phyloP scores from a whole-genome alignment of 2,329 filamentous ascomycete genomes.

The Corinectria fuckeliana region DNA sequence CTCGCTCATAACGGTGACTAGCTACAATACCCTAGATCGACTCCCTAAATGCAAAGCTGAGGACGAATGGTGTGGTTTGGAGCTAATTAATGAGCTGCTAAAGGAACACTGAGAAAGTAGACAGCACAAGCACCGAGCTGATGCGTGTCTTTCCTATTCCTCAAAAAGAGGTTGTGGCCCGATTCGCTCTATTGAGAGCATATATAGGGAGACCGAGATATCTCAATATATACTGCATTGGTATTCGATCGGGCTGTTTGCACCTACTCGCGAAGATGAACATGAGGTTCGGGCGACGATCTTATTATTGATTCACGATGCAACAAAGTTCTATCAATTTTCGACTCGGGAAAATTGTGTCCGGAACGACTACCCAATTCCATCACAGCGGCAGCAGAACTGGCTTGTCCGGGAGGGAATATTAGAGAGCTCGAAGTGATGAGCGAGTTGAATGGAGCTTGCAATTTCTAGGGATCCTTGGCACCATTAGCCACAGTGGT shows the following conservation, averaged over 20 bases:
- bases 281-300: neutral
- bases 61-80: neutral
- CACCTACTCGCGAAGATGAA: neutral
- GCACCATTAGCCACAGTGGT: conserved; percentile 8
- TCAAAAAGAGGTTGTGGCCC: neutral
- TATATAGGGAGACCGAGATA: neutral
- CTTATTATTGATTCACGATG: neutral
- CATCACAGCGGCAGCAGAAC: neutral
- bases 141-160: neutral
- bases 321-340: conserved; percentile 9
- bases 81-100: neutral
- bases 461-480: no score
- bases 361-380: conserved; percentile 2
- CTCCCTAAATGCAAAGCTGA: neutral
- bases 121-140: neutral
- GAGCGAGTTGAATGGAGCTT: neutral
- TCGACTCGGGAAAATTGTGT: conserved; percentile 1
- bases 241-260: neutral
- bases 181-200: neutral
- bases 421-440: neutral
- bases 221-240: no score
- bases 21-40: conserved; percentile 44
- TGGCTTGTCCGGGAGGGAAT: neutral
- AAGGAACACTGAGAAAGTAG: neutral
- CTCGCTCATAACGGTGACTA: conserved; percentile 48